Evolutionary conservation across 225 moss, liverwort and hornwort species (phyloP).

Genomic region (Bryum argenteum): DNA sequence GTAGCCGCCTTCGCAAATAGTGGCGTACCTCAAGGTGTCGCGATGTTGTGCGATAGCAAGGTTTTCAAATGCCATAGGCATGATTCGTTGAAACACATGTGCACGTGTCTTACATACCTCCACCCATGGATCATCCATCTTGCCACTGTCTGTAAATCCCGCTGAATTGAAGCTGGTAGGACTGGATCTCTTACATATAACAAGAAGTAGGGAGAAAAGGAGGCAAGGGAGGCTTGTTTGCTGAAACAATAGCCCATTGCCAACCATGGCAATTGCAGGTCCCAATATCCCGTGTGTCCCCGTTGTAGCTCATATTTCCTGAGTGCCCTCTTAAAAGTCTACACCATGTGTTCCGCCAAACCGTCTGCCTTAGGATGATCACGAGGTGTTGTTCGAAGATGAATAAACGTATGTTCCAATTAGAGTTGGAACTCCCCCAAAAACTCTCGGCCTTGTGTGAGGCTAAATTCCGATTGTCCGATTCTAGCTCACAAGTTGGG

Average conservation of each 20-base stretch:
- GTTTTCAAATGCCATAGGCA: constrained; percentile 17
- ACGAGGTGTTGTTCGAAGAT: too few species aligned
- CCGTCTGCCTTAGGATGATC: too few species aligned
- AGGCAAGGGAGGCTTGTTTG: neutral
- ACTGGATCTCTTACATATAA: neutral
- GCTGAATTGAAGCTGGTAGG: neutral
- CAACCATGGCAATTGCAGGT: neutral
- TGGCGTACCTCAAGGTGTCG: neutral
- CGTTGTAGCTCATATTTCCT: neutral
- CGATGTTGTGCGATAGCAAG: too few species aligned
- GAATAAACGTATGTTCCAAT: too few species aligned
- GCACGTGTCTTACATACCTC: neutral
- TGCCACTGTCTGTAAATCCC: neutral
- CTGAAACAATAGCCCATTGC: neutral
- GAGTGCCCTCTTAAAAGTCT: neutral
- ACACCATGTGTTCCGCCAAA: neutral
- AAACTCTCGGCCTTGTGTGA: neutral
- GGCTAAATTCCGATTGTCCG: neutral
- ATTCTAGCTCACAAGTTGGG: too few species aligned
- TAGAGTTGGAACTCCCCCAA: too few species aligned
- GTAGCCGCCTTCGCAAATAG: neutral
- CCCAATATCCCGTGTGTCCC: neutral
- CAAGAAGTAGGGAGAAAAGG: neutral
- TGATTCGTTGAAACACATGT: neutral
- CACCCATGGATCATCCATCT: neutral